Percentiles rank a stretch among this genome's conserved stretches.
phyloP scores from a whole-genome alignment of 2,329 filamentous ascomycete species.

The Fusarium agapanthi region DNA sequence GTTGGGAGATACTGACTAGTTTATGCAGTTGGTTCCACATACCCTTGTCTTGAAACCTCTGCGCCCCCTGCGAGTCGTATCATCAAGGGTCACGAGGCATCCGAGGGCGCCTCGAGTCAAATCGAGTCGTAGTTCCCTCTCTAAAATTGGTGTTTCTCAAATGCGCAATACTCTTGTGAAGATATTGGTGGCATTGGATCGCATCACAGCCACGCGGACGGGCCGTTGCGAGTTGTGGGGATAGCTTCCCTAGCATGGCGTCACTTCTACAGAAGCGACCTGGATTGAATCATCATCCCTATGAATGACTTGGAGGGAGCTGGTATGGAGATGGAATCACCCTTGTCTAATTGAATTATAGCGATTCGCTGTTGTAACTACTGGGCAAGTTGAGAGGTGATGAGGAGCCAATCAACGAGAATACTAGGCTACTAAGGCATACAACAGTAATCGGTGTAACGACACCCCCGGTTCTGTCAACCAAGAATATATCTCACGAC shows the following conservation, averaged over 20 bases:
- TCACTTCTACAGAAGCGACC: not conserved
- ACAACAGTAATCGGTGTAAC: not conserved
- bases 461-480: not conserved
- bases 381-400: not conserved
- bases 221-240: conserved; percentile 24
- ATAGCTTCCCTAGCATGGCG: not conserved
- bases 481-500: not conserved
- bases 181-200: not conserved
- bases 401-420: conserved; percentile 1
- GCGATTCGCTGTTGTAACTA: not conserved
- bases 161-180: not conserved
- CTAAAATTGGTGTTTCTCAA: not conserved
- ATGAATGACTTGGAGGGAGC: not conserved
- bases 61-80: conserved; percentile 19
- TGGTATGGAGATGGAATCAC: not conserved
- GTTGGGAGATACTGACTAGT: not conserved
- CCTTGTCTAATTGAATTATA: not conserved
- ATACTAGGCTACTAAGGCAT: not conserved
- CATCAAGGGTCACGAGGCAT: conserved; percentile 6
- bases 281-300: not conserved
- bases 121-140: not conserved
- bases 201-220: conserved; percentile 11
- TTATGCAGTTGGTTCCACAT: conserved; percentile 16
- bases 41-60: conserved; percentile 24
- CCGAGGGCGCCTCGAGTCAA: not conserved